Conservation (phyloP, 2,329 filamentous ascomycete species). For the Diaporthe sp. region DNA sequence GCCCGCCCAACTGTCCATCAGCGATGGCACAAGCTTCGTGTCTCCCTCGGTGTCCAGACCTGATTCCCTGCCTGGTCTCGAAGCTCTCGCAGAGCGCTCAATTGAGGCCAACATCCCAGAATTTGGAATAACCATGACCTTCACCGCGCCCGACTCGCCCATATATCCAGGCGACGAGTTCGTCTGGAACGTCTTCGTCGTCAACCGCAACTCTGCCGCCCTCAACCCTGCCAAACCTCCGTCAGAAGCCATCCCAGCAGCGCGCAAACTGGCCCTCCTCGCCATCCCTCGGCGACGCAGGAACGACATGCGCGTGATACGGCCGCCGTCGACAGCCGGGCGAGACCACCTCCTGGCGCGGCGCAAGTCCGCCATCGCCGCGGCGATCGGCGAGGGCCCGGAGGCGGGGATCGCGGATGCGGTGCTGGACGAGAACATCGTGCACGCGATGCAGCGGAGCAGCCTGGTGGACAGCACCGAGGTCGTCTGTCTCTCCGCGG, state of each 20-base stretch:
- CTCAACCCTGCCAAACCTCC: slow-evolving; percentile 49
- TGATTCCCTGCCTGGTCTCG: slow-evolving; percentile 71
- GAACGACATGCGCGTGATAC: slow-evolving; percentile 65
- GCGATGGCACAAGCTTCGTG: slow-evolving; percentile 67
- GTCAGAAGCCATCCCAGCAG: slow-evolving; percentile 51
- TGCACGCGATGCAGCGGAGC: slow-evolving; percentile 79
- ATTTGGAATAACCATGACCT: slow-evolving; percentile 82
- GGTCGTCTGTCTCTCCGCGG: slow-evolving; percentile 81
- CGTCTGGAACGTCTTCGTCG: slow-evolving; percentile 80
- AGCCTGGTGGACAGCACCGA: slow-evolving; percentile 75
- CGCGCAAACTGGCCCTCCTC: slow-evolving; percentile 78
- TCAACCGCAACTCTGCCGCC: slow-evolving; percentile 71
- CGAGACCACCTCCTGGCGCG: slow-evolving; percentile 50
- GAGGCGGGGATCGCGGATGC: slow-evolving; percentile 68
- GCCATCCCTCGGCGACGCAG: slow-evolving; percentile 76
- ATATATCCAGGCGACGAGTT: slow-evolving; percentile 77
- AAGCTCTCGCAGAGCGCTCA: slow-evolving; percentile 62
- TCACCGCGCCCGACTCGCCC: slow-evolving; percentile 70
- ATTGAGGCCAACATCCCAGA: slow-evolving; percentile 65
- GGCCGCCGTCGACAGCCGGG: slow-evolving; percentile 68
- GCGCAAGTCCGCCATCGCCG: slow-evolving; percentile 46
- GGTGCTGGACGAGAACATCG: slow-evolving; percentile 78
- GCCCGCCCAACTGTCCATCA: slow-evolving; percentile 75
- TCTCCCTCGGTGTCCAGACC: slow-evolving; percentile 71
- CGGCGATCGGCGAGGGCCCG: slow-evolving; percentile 38